Evolutionary conservation across 139 green algal species (phyloP).

Genomic region (Auxenochlorella pyrenoidosa): DNA sequence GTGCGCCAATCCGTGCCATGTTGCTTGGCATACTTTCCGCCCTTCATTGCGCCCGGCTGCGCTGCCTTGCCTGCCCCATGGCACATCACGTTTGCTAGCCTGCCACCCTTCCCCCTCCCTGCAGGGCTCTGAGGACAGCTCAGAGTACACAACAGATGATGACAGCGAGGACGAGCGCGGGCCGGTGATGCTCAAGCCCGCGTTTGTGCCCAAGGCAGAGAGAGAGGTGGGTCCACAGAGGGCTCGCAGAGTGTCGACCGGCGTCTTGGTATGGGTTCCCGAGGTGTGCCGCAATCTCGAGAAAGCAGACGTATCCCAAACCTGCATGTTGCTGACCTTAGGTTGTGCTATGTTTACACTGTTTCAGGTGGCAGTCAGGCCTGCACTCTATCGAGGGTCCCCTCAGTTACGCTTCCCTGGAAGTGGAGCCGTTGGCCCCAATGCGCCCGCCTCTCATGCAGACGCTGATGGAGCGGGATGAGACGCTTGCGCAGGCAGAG

Average conservation of each 20-base stretch:
- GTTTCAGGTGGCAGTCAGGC: not conserved
- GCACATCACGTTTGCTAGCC: no score
- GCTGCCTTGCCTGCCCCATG: no score
- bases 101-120: not conserved
- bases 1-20: not conserved
- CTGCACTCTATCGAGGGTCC: no score
- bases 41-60: no score
- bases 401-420: no score
- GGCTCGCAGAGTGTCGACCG: not conserved
- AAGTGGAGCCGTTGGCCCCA: no score
- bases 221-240: slow-evolving; percentile 51
- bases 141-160: slow-evolving; percentile 83
- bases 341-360: not conserved
- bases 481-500: not conserved
- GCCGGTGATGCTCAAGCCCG: slow-evolving; percentile 76
- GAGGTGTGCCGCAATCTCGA: not conserved
- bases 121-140: slow-evolving; percentile 54
- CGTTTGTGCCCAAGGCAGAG: slow-evolving; percentile 84
- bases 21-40: no score
- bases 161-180: slow-evolving; percentile 69
- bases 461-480: slow-evolving; percentile 79
- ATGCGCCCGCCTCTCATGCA: not conserved
- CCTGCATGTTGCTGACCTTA: no score
- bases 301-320: no score
- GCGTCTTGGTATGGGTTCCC: no score